A percentile compares a stretch with the other conserved stretches of the same genome.
Evolutionary conservation across 352 stramenopile genomes (phyloP).

Genomic region (Globisporangium polare): DNA sequence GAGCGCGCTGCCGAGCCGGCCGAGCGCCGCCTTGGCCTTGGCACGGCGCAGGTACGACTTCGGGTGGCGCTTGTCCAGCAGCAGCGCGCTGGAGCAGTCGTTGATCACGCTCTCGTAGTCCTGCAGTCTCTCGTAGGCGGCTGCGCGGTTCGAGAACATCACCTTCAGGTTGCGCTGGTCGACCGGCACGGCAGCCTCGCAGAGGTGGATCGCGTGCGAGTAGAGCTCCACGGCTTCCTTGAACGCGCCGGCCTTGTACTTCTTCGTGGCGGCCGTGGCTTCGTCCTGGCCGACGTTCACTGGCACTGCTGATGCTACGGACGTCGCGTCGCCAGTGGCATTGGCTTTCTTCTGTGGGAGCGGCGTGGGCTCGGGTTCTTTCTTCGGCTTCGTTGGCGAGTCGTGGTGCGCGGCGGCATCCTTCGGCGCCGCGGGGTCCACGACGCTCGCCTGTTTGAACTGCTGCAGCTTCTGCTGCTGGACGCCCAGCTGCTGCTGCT

Average conservation of each 20-base stretch:
- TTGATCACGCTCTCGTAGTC: constrained; percentile 55
- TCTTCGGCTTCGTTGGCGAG: constrained; percentile 26
- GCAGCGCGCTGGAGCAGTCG: constrained; percentile 57
- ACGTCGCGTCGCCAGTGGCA: neutral
- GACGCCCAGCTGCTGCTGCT: constrained; percentile 23
- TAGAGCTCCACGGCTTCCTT: constrained; percentile 70
- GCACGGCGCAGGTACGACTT: constrained; percentile 79
- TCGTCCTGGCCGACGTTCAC: constrained; percentile 53
- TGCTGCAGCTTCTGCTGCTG: constrained; percentile 9
- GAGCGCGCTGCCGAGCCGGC: constrained; percentile 54
- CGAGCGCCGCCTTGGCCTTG: constrained; percentile 50
- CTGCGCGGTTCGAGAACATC: constrained; percentile 82
- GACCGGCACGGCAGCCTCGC: constrained; percentile 46
- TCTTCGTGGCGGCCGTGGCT: constrained; percentile 66
- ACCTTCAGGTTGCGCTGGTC: constrained; percentile 80
- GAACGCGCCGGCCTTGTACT: constrained; percentile 75
- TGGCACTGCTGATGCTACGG: constrained; percentile 4
- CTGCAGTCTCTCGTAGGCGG: constrained; percentile 67
- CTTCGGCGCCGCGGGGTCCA: constrained; percentile 20
- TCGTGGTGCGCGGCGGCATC: constrained; percentile 16
- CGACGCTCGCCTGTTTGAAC: constrained; percentile 20
- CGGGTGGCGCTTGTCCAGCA: constrained; percentile 62
- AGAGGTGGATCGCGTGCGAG: constrained; percentile 54
- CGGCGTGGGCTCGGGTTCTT: constrained; percentile 19
- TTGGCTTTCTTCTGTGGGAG: constrained; percentile 27